These are phyloP conservation scores for Penicillium sp. DNA, from an alignment of 2,329 filamentous ascomycete genomes.

Conservation along the genomic window DNA sequence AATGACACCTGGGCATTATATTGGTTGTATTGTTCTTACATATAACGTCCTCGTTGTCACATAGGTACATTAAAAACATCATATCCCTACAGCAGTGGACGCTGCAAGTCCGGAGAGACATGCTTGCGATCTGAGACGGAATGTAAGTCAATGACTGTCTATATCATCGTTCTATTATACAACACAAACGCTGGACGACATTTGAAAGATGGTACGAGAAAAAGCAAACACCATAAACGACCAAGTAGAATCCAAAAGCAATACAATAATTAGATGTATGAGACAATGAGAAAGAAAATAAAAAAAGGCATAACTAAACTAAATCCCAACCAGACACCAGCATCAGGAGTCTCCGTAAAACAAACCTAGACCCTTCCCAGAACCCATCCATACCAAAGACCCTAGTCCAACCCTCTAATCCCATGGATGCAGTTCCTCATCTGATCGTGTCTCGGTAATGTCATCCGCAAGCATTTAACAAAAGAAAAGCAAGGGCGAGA, in stretches of 20 bases:
- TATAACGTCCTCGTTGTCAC: background rate
- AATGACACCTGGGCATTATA: too few species aligned
- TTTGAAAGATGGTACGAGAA: constrained; percentile 11
- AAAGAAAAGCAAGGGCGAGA: constrained; percentile 11
- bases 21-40: too few species aligned
- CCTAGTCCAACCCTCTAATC: constrained; percentile 6
- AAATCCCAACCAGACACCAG: constrained; percentile 23
- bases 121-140: background rate
- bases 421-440: constrained; percentile 25
- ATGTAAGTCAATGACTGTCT: background rate
- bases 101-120: background rate
- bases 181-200: background rate
- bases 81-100: background rate
- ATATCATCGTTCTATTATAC: background rate
- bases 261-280: constrained; percentile 7
- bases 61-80: background rate
- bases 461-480: constrained; percentile 22
- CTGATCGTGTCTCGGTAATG: constrained; percentile 29
- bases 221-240: background rate
- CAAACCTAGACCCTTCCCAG: constrained; percentile 10
- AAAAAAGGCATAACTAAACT: constrained; percentile 13
- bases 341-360: constrained; percentile 17
- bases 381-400: constrained; percentile 7
- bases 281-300: constrained; percentile 9
- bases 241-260: background rate